These are phyloP conservation scores for Diaporthe amygdali DNA, from an alignment of 2,329 filamentous ascomycete species.

Conservation along the genomic window DNA sequence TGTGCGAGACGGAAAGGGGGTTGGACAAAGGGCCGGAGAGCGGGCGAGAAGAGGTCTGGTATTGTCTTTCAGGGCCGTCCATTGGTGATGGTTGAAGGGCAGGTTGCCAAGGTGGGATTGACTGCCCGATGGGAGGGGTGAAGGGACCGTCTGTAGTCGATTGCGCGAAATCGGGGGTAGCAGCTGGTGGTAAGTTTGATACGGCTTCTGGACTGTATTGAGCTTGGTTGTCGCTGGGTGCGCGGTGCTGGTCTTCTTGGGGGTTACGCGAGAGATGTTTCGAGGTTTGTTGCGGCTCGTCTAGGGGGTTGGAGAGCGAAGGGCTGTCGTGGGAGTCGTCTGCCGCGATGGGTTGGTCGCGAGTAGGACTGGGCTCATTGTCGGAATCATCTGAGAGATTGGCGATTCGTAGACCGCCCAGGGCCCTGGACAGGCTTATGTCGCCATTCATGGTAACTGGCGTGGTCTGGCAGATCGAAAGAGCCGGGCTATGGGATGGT, in stretches of 20 bases:
- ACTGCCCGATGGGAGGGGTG: neutral
- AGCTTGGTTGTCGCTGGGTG: neutral
- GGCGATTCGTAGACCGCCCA: constrained; percentile 94
- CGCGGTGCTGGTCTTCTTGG: constrained; percentile 14
- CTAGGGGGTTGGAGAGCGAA: constrained; percentile 26
- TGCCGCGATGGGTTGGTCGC: constrained; percentile 37
- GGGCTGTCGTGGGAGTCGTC: constrained; percentile 32
- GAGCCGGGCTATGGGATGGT: constrained; percentile 21
- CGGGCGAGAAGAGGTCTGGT: constrained; percentile 34
- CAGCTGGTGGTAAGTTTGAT: neutral
- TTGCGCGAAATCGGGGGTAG: constrained; percentile 28
- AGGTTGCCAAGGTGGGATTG: constrained; percentile 15
- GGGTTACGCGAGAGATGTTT: constrained; percentile 25
- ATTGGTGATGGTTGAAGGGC: constrained; percentile 17
- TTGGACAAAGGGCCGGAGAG: constrained; percentile 37
- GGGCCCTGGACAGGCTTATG: constrained; percentile 87
- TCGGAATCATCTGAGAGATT: constrained; percentile 80
- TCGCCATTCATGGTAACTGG: constrained; percentile 80
- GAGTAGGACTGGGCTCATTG: constrained; percentile 35
- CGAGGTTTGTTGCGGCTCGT: constrained; percentile 13
- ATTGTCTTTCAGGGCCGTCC: constrained; percentile 24
- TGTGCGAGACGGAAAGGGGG: constrained; percentile 34
- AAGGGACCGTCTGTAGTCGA: constrained; percentile 25
- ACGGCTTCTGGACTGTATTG: constrained; percentile 9
- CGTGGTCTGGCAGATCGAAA: constrained; percentile 18